Conservation (phyloP, 345 rosid genomes). For the Gossypium raimondii region DNA sequence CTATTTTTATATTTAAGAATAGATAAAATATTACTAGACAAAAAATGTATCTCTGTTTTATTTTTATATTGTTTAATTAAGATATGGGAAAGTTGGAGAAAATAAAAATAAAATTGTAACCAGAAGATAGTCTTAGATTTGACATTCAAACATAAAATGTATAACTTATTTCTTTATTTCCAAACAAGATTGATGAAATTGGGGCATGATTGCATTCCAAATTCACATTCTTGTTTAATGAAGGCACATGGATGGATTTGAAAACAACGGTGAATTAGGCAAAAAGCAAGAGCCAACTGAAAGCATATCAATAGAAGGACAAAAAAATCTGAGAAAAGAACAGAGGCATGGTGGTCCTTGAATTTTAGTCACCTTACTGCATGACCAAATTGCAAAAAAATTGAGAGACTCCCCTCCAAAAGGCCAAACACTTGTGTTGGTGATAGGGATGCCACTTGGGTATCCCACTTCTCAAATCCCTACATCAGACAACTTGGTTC, state of each 20-base stretch:
- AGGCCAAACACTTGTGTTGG: too few relatives aligned
- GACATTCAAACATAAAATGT: background rate
- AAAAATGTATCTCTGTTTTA: too few relatives aligned
- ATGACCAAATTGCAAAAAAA: background rate
- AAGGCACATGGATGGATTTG: conserved; percentile 50
- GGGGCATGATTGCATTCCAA: background rate
- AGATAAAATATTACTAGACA: too few relatives aligned
- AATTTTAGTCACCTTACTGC: too few relatives aligned
- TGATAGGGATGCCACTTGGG: too few relatives aligned
- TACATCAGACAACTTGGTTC: conserved; percentile 21
- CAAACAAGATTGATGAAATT: too few relatives aligned
- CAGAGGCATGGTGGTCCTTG: background rate
- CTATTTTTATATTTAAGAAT: too few relatives aligned
- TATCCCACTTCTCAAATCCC: conserved; percentile 19
- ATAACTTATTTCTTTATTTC: background rate
- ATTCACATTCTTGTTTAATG: conserved; percentile 22
- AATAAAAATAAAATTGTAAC: too few relatives aligned
- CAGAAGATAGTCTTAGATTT: background rate
- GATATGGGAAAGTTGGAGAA: too few relatives aligned
- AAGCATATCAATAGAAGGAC: background rate
- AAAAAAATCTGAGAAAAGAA: background rate
- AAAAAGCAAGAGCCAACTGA: conserved; percentile 8
- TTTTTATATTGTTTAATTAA: too few relatives aligned
- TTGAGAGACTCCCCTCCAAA: background rate
- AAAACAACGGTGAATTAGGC: conserved; percentile 12